phyloP scores from a whole-genome alignment of 768 basidiomycete species.

The Xerocomellus dryophilus region DNA sequence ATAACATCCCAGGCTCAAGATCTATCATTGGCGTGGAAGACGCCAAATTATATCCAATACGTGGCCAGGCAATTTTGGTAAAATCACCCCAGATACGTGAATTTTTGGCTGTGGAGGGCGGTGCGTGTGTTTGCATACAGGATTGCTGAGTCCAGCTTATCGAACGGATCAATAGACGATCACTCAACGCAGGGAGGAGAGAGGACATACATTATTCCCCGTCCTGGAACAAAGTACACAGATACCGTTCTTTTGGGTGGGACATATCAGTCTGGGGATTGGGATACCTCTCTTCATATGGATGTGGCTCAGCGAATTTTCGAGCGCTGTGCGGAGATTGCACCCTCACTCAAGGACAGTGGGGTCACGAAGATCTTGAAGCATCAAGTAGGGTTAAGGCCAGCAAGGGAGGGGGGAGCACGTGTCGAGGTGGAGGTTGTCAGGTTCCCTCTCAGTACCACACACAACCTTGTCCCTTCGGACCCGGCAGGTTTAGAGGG shows the following conservation, averaged over 20 bases:
- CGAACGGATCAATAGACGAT: conserved; percentile 13
- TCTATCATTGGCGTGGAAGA: conserved; percentile 83
- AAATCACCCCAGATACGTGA: conserved; percentile 59
- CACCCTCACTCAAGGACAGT: conserved; percentile 33
- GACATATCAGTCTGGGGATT: conserved; percentile 47
- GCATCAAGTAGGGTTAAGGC: conserved; percentile 60
- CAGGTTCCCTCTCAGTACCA: conserved; percentile 32
- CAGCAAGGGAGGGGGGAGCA: conserved; percentile 52
- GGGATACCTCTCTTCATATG: conserved; percentile 49
- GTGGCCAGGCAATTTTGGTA: conserved; percentile 82
- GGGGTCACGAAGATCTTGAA: conserved; percentile 42
- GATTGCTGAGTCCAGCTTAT: neutral
- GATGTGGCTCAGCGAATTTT: conserved; percentile 44
- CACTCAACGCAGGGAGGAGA: conserved; percentile 18
- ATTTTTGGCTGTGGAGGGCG: conserved; percentile 24
- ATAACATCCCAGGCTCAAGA: conserved; percentile 48
- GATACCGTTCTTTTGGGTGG: conserved; percentile 56
- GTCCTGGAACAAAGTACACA: conserved; percentile 42
- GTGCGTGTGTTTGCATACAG: conserved; percentile 18
- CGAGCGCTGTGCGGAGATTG: conserved; percentile 40
- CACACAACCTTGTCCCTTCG: conserved; percentile 18
- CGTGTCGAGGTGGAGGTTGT: conserved; percentile 51
- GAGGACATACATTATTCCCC: conserved; percentile 65
- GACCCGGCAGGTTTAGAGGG: conserved; percentile 16
- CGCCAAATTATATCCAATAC: conserved; percentile 64